Base-by-base conservation (phyloP, 2,329 filamentous ascomycete species). In the Hypoxylon sp. region DNA sequence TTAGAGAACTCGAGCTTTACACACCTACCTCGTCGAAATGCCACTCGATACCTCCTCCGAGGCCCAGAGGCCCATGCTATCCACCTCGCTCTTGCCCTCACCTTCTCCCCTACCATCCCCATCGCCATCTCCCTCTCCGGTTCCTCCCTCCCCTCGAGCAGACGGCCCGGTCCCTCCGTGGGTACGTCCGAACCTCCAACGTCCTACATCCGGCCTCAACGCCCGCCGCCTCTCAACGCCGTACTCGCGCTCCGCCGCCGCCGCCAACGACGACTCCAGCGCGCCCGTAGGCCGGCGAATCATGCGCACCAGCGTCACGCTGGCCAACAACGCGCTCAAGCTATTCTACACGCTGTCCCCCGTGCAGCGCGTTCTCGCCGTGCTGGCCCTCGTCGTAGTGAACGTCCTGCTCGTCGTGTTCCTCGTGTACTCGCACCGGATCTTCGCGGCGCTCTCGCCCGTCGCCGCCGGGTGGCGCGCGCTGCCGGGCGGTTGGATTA, bases 381-480 rank as follows among this genome's bases (percentile, higher is more conserved):
- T 86, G 11, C 65, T 85, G 2, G 87, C 82, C 24, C 80, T 83
- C 7, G 53, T 91, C 15, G 76, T 85, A 0, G 70, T 84, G n/a
- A 79, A 86, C 62, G 82, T 88, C 7, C 75, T 93, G 11, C 82
- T 85, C 29, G 82, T 97, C 58, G 81, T 94, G 3, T 91, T 93
- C 78, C 82, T 97, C 62, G 79, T 95, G 68, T 96, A 93, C 84
- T 93, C 91, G 70, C 91, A 95, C 79, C 82, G 86, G 71, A 91
- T 98, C 77, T 97, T 98, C 82, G 85, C 87, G 35, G 89, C 86
- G 80, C 84, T 98, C 60, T 87, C 86, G 11, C 93, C 94, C 6
- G 80, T 90, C 11, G 93, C 94, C 21, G 85, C 90, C 78, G 87
- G 87, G 71, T 98, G 94, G 94, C 89, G 93, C 75, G 86, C 88